These are phyloP conservation scores for Rhodotorula sp. DNA, from an alignment of 1,284 basidiomycete genomes.

Conservation along the genomic window DNA sequence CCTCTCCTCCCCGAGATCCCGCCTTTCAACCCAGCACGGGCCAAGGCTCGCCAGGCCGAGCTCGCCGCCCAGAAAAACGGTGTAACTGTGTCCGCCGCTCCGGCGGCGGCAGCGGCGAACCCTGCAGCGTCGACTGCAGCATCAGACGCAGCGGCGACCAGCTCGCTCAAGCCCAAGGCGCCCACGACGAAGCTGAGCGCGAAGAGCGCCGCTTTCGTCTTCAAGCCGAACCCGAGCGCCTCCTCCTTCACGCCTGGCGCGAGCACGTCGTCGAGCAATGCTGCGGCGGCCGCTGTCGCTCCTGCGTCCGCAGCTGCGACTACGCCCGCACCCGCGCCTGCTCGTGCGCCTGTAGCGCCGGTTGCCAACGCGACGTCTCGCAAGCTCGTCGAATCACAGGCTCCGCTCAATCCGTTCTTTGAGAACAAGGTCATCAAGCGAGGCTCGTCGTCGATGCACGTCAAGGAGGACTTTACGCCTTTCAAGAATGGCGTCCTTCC, in stretches of 20 bases:
- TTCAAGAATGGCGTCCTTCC: conserved; percentile 39
- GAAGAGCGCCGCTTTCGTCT: conserved; percentile 44
- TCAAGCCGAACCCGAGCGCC: conserved; percentile 44
- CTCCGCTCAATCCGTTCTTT: conserved; percentile 42
- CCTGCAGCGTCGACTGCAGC: neutral
- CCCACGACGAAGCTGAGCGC: conserved; percentile 42
- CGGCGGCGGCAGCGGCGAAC: conserved; percentile 11
- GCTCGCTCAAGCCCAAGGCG: conserved; percentile 15
- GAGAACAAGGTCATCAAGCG: conserved; percentile 40
- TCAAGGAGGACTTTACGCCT: conserved; percentile 46
- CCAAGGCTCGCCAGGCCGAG: conserved; percentile 39
- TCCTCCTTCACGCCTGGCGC: conserved; percentile 41
- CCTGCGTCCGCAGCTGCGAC: conserved; percentile 5
- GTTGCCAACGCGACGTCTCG: neutral
- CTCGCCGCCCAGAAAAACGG: conserved; percentile 12
- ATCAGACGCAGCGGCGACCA: neutral
- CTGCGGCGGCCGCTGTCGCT: conserved; percentile 3
- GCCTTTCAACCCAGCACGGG: conserved; percentile 70
- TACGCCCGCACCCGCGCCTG: neutral
- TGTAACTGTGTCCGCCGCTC: conserved; percentile 14
- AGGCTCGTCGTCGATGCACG: conserved; percentile 39
- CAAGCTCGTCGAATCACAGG: neutral
- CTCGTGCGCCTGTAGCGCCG: neutral
- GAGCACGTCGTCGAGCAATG: conserved; percentile 10
- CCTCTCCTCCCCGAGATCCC: conserved; percentile 79